These are phyloP conservation scores for Diaporthe caulivora DNA, from an alignment of 2,329 filamentous ascomycete species.

Conservation along the genomic window DNA sequence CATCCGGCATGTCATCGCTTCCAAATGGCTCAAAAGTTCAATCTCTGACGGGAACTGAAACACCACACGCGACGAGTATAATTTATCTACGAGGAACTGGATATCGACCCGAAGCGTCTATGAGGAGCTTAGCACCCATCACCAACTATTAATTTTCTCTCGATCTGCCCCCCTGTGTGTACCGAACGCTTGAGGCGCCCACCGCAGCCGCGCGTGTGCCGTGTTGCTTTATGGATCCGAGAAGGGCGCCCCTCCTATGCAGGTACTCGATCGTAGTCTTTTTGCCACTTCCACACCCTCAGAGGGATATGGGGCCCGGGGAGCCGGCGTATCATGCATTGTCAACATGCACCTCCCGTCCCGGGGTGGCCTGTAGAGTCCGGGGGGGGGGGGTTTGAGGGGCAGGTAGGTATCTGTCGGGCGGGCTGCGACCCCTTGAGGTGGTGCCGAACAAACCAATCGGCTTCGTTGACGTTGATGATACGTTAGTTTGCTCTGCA, in stretches of 20 bases:
- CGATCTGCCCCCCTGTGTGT: constrained; percentile 3
- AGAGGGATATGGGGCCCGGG: constrained; percentile 5
- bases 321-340: background rate
- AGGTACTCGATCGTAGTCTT: background rate
- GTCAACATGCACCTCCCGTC: background rate
- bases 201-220: background rate
- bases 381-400: background rate
- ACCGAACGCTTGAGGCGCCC: background rate
- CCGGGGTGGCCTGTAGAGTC: background rate
- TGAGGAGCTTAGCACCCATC: constrained; percentile 13
- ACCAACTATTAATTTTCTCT: background rate
- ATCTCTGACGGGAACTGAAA: constrained; percentile 6
- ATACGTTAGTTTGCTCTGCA: background rate
- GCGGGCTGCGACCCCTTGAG: background rate
- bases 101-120: background rate
- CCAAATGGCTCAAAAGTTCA: background rate
- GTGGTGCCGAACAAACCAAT: constrained; percentile 12
- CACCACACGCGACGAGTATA: background rate
- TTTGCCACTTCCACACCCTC: background rate
- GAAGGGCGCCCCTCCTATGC: background rate
- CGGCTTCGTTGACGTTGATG: background rate
- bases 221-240: background rate
- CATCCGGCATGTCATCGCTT: background rate
- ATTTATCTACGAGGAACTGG: background rate
- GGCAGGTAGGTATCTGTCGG: background rate